Base-by-base conservation (phyloP, 495 filamentous ascomycete genomes). In the Tuber melanosporum region DNA sequence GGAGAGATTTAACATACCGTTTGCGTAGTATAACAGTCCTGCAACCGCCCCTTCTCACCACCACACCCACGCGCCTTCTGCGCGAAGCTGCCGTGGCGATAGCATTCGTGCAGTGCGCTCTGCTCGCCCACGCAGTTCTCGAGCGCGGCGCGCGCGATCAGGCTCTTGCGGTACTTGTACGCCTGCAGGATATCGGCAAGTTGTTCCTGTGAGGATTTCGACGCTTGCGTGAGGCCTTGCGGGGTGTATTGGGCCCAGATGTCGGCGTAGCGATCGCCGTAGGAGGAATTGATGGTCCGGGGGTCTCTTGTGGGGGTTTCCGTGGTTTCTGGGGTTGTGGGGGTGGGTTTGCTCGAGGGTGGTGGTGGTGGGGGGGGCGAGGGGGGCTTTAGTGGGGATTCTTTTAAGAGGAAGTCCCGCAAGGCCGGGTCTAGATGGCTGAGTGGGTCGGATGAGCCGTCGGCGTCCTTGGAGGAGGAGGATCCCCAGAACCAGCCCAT, bases 71-170 rank as follows among this genome's bases (percentile, higher is more conserved):
- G 93, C 85, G 92, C 83, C 41, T 87, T 86, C 70, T 90, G 87
- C 72, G 83, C 82, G 84, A 87, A 87, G 39, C 85, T 86, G 49
- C 94, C 93, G 66, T 85, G 86, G 74, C 87, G 86, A 85, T 93
- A 96, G 86, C 95, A 99, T 4, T 90, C 86, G 72, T 88, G 88
- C 85, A 94, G 88, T 41, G 88, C 90, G 80, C 90, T 85, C 84
- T 97, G 92, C 85, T 98, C 94, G 74, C 93, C 78, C 0, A 93
- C 91, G 86, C 95, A 99, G 84, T 98, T 99, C 86, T 98, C 96
- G 79, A 97, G 86, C 20, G 95, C 95, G 12, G 92, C 93, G 32
- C 89, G 87, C 32, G 92, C 92, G 73, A 98, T 93, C 74, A 88
- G 87, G 32, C 88, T 89, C 80, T 91, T 92, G 76, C 93, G 92